phyloP scores from a whole-genome alignment of 305 asterid species.

The Caryopteris hybrid region DNA sequence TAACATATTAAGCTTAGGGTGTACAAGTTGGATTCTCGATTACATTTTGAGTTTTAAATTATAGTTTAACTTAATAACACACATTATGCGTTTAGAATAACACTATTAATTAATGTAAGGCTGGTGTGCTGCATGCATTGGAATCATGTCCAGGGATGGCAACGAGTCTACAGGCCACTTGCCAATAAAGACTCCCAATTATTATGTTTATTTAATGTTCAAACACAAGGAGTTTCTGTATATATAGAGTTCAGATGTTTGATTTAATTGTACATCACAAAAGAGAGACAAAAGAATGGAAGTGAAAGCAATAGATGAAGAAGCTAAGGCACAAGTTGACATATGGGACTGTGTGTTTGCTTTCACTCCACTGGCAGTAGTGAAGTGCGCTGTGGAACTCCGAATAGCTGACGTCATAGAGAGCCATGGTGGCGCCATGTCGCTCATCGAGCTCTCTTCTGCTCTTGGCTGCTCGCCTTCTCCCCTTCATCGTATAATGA shows the following conservation, averaged over 20 bases:
- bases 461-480: slow-evolving; percentile 48
- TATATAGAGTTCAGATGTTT: background rate
- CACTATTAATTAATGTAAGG: too few species aligned
- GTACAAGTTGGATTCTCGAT: background rate
- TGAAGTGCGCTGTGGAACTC: slow-evolving; percentile 69
- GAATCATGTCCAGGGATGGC: too few species aligned
- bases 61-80: too few species aligned
- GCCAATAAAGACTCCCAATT: background rate
- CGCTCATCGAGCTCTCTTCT: slow-evolving; percentile 38
- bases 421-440: slow-evolving; percentile 33
- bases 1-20: background rate
- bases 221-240: background rate
- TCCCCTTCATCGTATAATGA: slow-evolving; percentile 55
- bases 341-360: slow-evolving; percentile 62
- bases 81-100: too few species aligned
- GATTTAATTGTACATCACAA: background rate
- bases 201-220: background rate
- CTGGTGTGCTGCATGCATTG: too few species aligned
- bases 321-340: slow-evolving; percentile 32
- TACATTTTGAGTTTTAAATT: too few species aligned
- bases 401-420: slow-evolving; percentile 58
- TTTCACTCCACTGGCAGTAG: slow-evolving; percentile 62
- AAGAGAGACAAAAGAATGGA: background rate
- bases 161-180: background rate
- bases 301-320: slow-evolving; percentile 10